A percentile compares a stretch with the other conserved stretches of the same genome.
Evolutionary conservation across 805 yeast genomes (phyloP).

Genomic region (Zygoascus flipseniorum): DNA sequence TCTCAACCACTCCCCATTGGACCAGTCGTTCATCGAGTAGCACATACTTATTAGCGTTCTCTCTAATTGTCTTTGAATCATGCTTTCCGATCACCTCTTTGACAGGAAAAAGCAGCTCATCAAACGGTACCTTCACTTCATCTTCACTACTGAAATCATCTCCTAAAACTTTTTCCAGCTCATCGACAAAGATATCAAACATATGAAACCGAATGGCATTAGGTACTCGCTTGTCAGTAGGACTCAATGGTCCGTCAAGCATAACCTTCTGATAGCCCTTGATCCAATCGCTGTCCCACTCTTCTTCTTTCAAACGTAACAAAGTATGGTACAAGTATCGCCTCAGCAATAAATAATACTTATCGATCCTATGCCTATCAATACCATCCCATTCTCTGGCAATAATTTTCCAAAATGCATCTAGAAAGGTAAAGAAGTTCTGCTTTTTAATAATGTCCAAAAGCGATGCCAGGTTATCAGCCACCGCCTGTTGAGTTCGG

Average conservation of each 20-base stretch:
- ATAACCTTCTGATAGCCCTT: slow-evolving; percentile 34
- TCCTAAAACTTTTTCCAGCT: slow-evolving; percentile 59
- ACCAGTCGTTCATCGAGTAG: slow-evolving; percentile 53
- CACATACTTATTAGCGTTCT: slow-evolving; percentile 57
- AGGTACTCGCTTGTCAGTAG: slow-evolving; percentile 53
- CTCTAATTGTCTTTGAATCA: slow-evolving; percentile 55
- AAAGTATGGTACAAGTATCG: slow-evolving; percentile 61
- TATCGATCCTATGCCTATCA: slow-evolving; percentile 81
- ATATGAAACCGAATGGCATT: slow-evolving; percentile 78
- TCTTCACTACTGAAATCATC: slow-evolving; percentile 24
- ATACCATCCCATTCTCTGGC: slow-evolving; percentile 74
- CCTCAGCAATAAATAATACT: slow-evolving; percentile 74
- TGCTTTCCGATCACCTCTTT: slow-evolving; percentile 38
- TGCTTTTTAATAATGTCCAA: slow-evolving; percentile 28
- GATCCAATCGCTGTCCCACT: slow-evolving; percentile 48
- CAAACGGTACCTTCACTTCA: slow-evolving; percentile 40
- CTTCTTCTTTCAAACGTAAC: slow-evolving; percentile 40
- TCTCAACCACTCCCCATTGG: slow-evolving; percentile 46
- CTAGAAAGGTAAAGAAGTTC: slow-evolving; percentile 44
- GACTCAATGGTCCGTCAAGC: slow-evolving; percentile 30
- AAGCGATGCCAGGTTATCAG: slow-evolving; percentile 57
- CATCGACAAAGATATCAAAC: slow-evolving; percentile 77
- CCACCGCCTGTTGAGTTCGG: slow-evolving; percentile 79
- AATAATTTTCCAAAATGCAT: slow-evolving; percentile 76
- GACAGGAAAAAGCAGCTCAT: slow-evolving; percentile 52